A percentile compares a stretch with the other conserved stretches of the same genome.
These are phyloP conservation scores for Trichophyton equinum DNA, from an alignment of 2,329 filamentous ascomycete species.

Conservation along the genomic window DNA sequence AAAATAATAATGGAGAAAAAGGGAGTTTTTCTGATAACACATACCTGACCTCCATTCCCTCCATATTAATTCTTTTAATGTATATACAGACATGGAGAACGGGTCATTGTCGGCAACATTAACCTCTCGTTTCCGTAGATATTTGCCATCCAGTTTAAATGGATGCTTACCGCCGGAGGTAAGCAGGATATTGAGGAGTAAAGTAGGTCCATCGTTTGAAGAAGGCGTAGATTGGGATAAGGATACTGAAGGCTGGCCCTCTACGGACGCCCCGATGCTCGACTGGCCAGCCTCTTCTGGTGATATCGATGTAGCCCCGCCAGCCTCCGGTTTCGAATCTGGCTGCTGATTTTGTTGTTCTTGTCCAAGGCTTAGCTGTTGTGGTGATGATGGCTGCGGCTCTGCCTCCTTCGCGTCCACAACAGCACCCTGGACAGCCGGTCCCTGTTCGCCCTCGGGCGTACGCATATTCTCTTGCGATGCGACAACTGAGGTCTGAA, in stretches of 20 bases:
- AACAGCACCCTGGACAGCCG: neutral
- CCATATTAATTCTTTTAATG: slow-evolving; percentile 84
- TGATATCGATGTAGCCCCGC: neutral
- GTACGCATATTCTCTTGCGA: neutral
- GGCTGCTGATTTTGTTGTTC: neutral
- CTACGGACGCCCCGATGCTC: neutral
- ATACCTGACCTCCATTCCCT: slow-evolving; percentile 73
- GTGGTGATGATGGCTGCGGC: neutral
- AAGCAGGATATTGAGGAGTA: slow-evolving; percentile 46
- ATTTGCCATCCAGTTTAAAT: slow-evolving; percentile 79
- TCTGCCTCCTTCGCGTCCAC: neutral
- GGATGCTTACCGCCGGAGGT: slow-evolving; percentile 74
- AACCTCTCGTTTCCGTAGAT: slow-evolving; percentile 69
- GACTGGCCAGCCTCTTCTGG: neutral
- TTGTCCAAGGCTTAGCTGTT: neutral
- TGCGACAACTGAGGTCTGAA: neutral
- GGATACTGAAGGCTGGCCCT: neutral
- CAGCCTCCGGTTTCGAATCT: neutral
- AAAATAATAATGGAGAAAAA: neutral
- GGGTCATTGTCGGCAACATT: slow-evolving; percentile 66
- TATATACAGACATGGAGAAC: slow-evolving; percentile 84
- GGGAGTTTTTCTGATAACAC: neutral
- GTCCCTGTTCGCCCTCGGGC: neutral
- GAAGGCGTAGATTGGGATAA: neutral
- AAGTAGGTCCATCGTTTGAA: neutral